Evolutionary conservation across 345 rosid species (phyloP), one percentile per base, ranked within the genome.

Genomic region (Adansonia digitata): DNA sequence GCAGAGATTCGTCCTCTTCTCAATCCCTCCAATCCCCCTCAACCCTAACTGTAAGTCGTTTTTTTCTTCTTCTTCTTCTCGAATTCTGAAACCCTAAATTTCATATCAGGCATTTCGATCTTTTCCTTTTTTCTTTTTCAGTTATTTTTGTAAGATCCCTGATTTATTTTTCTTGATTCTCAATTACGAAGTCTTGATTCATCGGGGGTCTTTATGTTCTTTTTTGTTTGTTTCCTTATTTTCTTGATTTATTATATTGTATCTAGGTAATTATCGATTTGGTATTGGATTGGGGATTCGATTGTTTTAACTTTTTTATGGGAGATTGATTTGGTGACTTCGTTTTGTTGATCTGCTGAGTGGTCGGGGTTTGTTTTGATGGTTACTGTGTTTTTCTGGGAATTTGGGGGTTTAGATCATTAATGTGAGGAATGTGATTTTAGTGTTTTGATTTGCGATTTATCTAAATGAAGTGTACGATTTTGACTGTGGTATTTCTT

Each of bases 21-120:
- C n/a, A n/a, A n/a, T 13, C 45, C 45, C 45, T 13, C 45, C 85
- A 76, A 81, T 83, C 80, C 61, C 14, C 20, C n/a, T n/a, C 31
- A 35, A 0, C 20, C 80, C 29, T 29, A 56, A 76, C 80, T 76
- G 90, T 88, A 78, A 78, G 90, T 78, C 27, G 35, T 24, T 51
- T 71, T 35, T 52, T 57, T 63, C 59, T 46, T 31, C 17, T 24
- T 56, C 11, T 7, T 24, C 8, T 15, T 52, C 27, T 62, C 55
- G 35, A 14, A 34, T 66, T 75, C 80, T 65, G 45, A 73, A 78
- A 53, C 85, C 80, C 82, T 79, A 71, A 71, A 59, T 64, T 74
- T 64, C 55, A 48, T 13, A 29, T 71, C 75, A 17, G 75, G 71
- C 35, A 75, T 59, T 10, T 75, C 66, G 77, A 77, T 77, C 77